These are phyloP conservation scores for Calonectria naviculata DNA, from an alignment of 2,329 filamentous ascomycete genomes.

Conservation along the genomic window DNA sequence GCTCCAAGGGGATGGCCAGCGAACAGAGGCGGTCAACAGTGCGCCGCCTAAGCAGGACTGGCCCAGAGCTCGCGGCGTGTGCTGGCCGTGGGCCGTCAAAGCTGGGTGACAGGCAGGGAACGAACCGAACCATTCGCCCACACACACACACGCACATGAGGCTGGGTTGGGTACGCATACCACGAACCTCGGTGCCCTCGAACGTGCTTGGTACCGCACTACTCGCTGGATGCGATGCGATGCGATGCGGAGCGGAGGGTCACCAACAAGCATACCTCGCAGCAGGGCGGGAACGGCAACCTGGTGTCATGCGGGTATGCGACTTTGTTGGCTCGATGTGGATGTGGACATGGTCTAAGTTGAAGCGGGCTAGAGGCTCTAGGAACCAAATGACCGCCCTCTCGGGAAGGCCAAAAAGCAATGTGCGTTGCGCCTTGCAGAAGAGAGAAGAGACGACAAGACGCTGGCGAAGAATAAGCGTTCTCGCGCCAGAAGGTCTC, in stretches of 20 bases:
- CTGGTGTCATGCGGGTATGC: constrained; percentile 29
- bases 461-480: constrained; percentile 16
- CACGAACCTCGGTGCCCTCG: constrained; percentile 11
- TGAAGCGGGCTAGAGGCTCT: constrained; percentile 31
- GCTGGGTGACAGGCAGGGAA: constrained; percentile 15
- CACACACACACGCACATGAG: constrained; percentile 19
- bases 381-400: constrained; percentile 32
- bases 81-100: constrained; percentile 15
- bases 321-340: constrained; percentile 35
- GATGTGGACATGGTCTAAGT: constrained; percentile 38
- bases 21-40: constrained; percentile 40
- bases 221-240: constrained; percentile 22
- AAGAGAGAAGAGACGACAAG: constrained; percentile 43
- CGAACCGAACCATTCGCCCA: constrained; percentile 22
- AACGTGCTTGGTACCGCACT: constrained; percentile 26
- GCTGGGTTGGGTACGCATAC: constrained; percentile 28
- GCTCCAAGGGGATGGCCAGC: constrained; percentile 37
- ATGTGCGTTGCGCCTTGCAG: constrained; percentile 28
- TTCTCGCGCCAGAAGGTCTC: constrained; percentile 15
- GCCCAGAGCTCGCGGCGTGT: constrained; percentile 18
- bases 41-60: constrained; percentile 15
- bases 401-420: constrained; percentile 40
- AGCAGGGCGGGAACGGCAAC: constrained; percentile 28
- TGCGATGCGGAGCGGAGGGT: constrained; percentile 27
- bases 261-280: constrained; percentile 31